Conservation (phyloP, 1,284 basidiomycete species). For the Ganoderma boninense region DNA sequence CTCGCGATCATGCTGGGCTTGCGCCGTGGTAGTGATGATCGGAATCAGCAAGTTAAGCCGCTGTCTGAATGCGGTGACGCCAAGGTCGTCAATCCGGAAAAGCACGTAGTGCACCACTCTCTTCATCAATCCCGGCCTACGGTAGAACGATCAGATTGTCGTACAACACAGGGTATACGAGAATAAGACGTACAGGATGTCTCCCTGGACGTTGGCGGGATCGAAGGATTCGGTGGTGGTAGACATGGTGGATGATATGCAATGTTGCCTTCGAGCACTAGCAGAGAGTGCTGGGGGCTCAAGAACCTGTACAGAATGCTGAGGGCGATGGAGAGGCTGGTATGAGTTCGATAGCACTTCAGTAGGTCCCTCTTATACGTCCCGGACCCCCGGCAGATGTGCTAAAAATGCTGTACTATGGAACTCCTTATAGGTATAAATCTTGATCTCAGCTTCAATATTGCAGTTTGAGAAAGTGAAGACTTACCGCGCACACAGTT, state of each 20-base stretch:
- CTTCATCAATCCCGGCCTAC: conserved; percentile 52
- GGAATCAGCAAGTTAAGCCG: conserved; percentile 41
- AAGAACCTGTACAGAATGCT: not conserved
- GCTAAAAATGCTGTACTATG: too few species aligned
- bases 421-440: not conserved
- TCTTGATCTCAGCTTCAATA: not conserved
- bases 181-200: conserved; percentile 49
- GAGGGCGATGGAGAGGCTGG: not conserved
- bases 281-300: not conserved
- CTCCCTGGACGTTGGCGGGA: conserved; percentile 56
- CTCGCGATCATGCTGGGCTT: conserved; percentile 23
- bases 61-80: conserved; percentile 33
- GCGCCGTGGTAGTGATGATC: conserved; percentile 43
- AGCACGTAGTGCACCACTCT: conserved; percentile 50
- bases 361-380: not conserved
- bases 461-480: not conserved
- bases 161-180: not conserved
- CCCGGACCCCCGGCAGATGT: too few species aligned
- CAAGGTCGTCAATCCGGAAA: conserved; percentile 49
- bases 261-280: not conserved
- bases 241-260: conserved; percentile 15
- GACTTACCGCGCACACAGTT: not conserved
- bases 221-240: conserved; percentile 33
- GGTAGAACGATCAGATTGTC: not conserved
- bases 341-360: not conserved